phyloP scores from a whole-genome alignment of 1,139 yeast species.

The Candida albicans region DNA sequence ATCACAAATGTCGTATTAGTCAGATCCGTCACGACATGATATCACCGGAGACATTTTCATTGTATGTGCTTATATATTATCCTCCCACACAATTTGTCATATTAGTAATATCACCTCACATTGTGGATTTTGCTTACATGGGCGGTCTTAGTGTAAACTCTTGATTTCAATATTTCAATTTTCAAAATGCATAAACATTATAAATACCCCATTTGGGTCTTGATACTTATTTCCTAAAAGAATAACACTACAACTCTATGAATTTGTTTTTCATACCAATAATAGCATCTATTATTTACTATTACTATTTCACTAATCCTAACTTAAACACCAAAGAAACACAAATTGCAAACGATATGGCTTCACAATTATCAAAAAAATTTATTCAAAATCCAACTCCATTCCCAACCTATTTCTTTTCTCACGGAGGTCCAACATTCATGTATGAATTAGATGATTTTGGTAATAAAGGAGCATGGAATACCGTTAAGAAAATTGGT shows the following conservation, averaged over 20 bases:
- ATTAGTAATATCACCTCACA: neutral
- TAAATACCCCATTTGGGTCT: neutral
- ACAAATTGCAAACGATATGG: neutral
- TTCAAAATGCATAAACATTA: neutral
- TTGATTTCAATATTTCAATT: neutral
- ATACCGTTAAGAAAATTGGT: slow-evolving; percentile 52
- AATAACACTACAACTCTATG: neutral
- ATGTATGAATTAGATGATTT: slow-evolving; percentile 47
- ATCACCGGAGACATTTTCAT: no score
- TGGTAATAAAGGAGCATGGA: slow-evolving; percentile 61
- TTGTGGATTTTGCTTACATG: neutral
- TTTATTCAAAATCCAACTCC: slow-evolving; percentile 22
- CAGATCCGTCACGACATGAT: neutral
- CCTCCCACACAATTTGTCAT: neutral
- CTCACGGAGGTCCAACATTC: slow-evolving; percentile 82
- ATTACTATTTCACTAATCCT: slow-evolving; percentile 1
- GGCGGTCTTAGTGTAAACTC: neutral
- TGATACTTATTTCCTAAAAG: neutral
- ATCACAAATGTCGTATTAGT: neutral
- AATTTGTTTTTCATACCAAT: slow-evolving; percentile 2
- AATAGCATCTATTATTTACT: neutral
- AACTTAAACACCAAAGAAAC: neutral
- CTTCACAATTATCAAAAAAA: slow-evolving; percentile 8
- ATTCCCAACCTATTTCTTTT: slow-evolving; percentile 62
- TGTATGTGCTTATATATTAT: no score